Conservation (phyloP, 352 stramenopile species). For the Phytophthora nicotianae region DNA sequence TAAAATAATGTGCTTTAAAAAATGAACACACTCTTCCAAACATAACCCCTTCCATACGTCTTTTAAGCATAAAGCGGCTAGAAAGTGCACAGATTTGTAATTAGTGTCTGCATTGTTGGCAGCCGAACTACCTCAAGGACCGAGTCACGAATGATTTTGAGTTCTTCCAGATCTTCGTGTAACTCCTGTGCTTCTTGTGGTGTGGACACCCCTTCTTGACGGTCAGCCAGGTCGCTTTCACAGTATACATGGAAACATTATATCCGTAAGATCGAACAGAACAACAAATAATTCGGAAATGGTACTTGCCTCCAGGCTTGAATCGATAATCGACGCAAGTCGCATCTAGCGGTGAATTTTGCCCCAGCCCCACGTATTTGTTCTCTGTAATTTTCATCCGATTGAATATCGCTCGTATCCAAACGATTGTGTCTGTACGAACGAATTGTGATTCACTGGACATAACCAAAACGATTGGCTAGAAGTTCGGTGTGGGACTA, state of each 20-base stretch:
- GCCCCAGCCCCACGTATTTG: too few species aligned
- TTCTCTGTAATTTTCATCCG: too few species aligned
- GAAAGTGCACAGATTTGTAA: slow-evolving; percentile 40
- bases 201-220: slow-evolving; percentile 20
- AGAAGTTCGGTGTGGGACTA: too few species aligned
- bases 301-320: too few species aligned
- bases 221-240: slow-evolving; percentile 23
- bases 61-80: slow-evolving; percentile 22
- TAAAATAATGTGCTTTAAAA: slow-evolving; percentile 25
- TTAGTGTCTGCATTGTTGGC: slow-evolving; percentile 39
- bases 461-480: too few species aligned
- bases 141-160: neutral
- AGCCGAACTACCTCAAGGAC: slow-evolving; percentile 34
- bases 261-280: too few species aligned
- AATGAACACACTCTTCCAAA: slow-evolving; percentile 28
- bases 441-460: too few species aligned
- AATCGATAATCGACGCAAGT: too few species aligned
- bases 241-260: slow-evolving; percentile 39
- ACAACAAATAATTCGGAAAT: too few species aligned
- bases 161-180: neutral
- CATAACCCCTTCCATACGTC: slow-evolving; percentile 21
- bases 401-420: too few species aligned
- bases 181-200: slow-evolving; percentile 2
- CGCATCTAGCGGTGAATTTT: too few species aligned
- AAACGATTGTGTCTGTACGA: too few species aligned